Evolutionary conservation across 495 filamentous ascomycete species (phyloP).

Genomic region (Lasiosphaeria ovina): DNA sequence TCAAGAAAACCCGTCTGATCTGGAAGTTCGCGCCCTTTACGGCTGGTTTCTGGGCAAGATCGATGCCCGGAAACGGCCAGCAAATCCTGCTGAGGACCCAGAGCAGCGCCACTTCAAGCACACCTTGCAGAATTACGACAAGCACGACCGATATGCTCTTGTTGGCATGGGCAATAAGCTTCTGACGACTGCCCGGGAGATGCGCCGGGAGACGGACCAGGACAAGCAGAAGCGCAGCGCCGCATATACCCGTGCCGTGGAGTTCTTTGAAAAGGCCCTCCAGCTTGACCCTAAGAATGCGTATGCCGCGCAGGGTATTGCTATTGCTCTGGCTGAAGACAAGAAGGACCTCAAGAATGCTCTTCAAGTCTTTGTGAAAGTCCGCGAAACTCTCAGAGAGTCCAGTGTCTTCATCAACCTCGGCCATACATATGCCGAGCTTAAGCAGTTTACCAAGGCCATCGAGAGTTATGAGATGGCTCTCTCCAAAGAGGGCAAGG

Average conservation of each 20-base stretch:
- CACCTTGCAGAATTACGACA: conserved; percentile 87
- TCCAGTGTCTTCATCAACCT: conserved; percentile 85
- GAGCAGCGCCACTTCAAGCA: conserved; percentile 96
- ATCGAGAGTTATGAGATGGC: conserved; percentile 96
- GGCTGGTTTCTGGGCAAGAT: conserved; percentile 85
- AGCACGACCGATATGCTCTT: conserved; percentile 92
- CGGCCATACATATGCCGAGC: conserved; percentile 85
- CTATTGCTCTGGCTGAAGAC: conserved; percentile 90
- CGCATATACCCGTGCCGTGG: conserved; percentile 85
- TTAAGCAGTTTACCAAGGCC: conserved; percentile 82
- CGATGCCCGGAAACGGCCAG: conserved; percentile 71
- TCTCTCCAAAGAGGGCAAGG: conserved; percentile 71
- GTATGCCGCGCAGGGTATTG: conserved; percentile 92
- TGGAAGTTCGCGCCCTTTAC: conserved; percentile 88
- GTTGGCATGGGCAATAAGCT: conserved; percentile 96
- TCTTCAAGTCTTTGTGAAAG: conserved; percentile 80
- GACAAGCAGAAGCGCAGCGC: conserved; percentile 87
- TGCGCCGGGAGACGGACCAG: conserved; percentile 82
- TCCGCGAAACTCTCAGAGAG: conserved; percentile 85
- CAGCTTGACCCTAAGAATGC: conserved; percentile 91
- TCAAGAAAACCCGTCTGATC: conserved; percentile 71
- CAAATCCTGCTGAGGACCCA: conserved; percentile 81
- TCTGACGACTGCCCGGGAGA: conserved; percentile 81
- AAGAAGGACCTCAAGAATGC: conserved; percentile 79
- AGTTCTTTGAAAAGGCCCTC: conserved; percentile 97